A percentile compares a stretch with the other conserved stretches of the same genome.
phyloP scores from a whole-genome alignment of 2,329 filamentous ascomycete species.

The Arthrinium puccinioides region DNA sequence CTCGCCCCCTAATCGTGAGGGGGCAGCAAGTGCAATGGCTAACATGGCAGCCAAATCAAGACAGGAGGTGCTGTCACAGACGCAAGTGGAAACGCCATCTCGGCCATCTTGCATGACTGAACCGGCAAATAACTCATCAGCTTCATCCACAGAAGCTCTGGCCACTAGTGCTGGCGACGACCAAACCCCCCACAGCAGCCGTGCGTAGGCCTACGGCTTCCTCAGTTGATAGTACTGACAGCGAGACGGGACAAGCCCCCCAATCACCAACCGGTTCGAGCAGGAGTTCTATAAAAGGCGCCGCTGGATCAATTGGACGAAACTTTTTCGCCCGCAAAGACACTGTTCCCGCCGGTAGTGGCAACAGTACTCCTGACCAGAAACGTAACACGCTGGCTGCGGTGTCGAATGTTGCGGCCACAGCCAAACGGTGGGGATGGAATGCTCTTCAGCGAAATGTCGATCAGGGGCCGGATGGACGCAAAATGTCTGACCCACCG shows the following conservation, averaged over 20 bases:
- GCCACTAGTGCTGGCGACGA: slow-evolving; percentile 10
- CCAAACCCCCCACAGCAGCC: slow-evolving; percentile 13
- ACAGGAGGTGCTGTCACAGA: slow-evolving; percentile 29
- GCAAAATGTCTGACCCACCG: slow-evolving; percentile 21
- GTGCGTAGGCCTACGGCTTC: slow-evolving; percentile 20
- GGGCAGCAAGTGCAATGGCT: slow-evolving; percentile 59
- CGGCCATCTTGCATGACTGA: slow-evolving; percentile 12
- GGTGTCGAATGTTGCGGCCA: slow-evolving; percentile 23
- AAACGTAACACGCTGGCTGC: slow-evolving; percentile 22
- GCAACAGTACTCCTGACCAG: slow-evolving; percentile 3
- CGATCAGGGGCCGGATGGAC: slow-evolving; percentile 18
- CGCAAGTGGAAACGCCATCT: slow-evolving; percentile 17
- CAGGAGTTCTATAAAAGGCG: slow-evolving; percentile 18
- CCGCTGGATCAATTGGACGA: slow-evolving; percentile 16
- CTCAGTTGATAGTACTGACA: slow-evolving; percentile 17
- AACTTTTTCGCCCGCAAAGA: slow-evolving; percentile 22
- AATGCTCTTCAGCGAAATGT: slow-evolving; percentile 23
- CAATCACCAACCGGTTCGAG: slow-evolving; percentile 16
- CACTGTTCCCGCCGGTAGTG: slow-evolving; percentile 8
- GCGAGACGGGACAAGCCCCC: slow-evolving; percentile 9
- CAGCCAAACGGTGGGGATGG: slow-evolving; percentile 25
- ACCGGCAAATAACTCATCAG: slow-evolving; percentile 3
- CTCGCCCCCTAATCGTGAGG: slow-evolving; percentile 47
- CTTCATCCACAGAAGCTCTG: slow-evolving; percentile 15
- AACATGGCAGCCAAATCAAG: slow-evolving; percentile 31